These are phyloP conservation scores for Penicillium dipodomyicola DNA, from an alignment of 495 filamentous ascomycete genomes.

Conservation along the genomic window DNA sequence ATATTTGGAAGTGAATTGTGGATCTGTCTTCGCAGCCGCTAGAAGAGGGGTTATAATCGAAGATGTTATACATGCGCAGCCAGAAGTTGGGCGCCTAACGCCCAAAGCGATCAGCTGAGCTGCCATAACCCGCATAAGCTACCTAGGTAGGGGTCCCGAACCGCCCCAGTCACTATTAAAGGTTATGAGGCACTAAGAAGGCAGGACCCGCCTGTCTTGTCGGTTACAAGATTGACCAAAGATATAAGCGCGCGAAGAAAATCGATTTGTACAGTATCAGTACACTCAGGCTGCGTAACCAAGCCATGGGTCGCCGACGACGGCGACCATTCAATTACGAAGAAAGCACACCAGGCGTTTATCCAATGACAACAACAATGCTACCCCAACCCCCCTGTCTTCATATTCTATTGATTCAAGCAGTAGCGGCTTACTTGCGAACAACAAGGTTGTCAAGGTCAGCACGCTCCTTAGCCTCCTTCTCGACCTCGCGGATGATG, in stretches of 20 bases:
- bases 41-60: neutral
- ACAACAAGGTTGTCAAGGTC: constrained; percentile 81
- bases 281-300: constrained; percentile 38
- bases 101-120: neutral
- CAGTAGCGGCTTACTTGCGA: constrained; percentile 42
- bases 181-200: neutral
- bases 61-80: neutral
- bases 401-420: constrained; percentile 21
- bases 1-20: neutral
- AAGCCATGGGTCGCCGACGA: constrained; percentile 18
- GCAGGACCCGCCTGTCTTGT: neutral
- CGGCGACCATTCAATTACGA: constrained; percentile 25
- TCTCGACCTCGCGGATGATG: constrained; percentile 79
- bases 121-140: neutral
- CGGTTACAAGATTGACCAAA: neutral
- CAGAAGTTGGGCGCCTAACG: neutral
- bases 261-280: constrained; percentile 54
- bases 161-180: neutral
- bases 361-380: constrained; percentile 30
- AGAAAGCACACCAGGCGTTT: constrained; percentile 29
- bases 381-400: constrained; percentile 25
- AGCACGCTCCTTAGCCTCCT: constrained; percentile 74
- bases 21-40: too few relatives aligned
- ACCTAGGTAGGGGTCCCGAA: neutral
- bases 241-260: constrained; percentile 18